Base-by-base conservation (phyloP, 1,284 basidiomycete species). In the Moesziomyces parantarcticus region DNA sequence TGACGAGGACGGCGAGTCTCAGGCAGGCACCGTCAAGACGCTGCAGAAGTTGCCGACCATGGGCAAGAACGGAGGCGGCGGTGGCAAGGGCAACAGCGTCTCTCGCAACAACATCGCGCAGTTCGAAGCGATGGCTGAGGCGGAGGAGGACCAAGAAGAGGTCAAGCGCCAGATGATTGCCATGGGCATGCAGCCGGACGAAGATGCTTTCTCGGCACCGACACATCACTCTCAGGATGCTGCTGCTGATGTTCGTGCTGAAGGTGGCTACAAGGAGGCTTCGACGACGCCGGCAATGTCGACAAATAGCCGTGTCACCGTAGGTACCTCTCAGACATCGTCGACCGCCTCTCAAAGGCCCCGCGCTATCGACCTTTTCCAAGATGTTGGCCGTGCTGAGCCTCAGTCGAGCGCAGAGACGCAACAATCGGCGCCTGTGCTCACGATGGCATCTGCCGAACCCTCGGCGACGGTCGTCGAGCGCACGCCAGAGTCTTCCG, bases 1-100 rank as follows among this genome's bases (percentile, higher is more conserved):
- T 47, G 75, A 72, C 14, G 77, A 79, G 43, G 77, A 80, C 34
- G 40, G 59, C 43, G 78, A 80, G 50, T 80, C 77, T 16, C 65
- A 72, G 22, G 75, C 75, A n/a, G 75, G 75, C 21, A 79, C 77
- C 1, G 47, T 80, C 44, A 78, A 76, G 53, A 69, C 69, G 6
- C 45, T 77, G 46, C 42, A 46, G 14, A 66, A 63, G 34, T 63
- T 77, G 36, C 63, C 60, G 11, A 72, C 65, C n/a, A 40, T 71
- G 45, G 58, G 61, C 45, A 73, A 76, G 67, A 64, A 45, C 6
- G 55, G 66, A 7, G 53, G 55, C 14, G 65, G 61, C 49, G 60
- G 56, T 3, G 53, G 23, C 11, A 58, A 54, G 18, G 70, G 61
- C 50, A 74, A 67, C 51, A 76, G 74, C 43, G 72, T 76, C 21